Percentiles rank a stretch among this genome's conserved stretches.
Conservation (phyloP, 441 rosid species). For the Brassica balearica region DNA sequence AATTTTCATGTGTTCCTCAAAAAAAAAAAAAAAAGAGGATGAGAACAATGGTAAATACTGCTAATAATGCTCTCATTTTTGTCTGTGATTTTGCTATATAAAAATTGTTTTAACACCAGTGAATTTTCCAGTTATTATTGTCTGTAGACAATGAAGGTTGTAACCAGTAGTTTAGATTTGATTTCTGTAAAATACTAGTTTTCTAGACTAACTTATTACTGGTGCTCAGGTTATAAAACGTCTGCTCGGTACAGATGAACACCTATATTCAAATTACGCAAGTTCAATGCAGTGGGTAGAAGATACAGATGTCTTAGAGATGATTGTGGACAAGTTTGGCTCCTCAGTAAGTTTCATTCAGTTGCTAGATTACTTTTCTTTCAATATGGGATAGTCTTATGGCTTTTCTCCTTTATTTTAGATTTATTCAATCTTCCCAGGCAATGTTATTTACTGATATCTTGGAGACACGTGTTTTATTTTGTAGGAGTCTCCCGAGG, state of each 20-base stretch:
- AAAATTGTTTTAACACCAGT: neutral
- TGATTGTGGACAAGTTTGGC: constrained; percentile 94
- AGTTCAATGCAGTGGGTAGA: constrained; percentile 92
- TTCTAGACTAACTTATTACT: constrained; percentile 30
- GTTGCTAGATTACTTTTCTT: constrained; percentile 25
- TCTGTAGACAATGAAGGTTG: constrained; percentile 16
- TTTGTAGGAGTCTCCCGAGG: constrained; percentile 89
- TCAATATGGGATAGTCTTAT: constrained; percentile 17
- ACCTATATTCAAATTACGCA: constrained; percentile 69
- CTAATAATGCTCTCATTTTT: constrained; percentile 17
- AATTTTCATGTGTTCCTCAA: constrained; percentile 16
- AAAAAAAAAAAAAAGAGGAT: neutral
- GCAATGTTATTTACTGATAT: constrained; percentile 13
- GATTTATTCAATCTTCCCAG: constrained; percentile 8
- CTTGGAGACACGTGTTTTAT: constrained; percentile 5
- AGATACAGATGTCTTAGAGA: constrained; percentile 85
- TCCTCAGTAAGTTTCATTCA: constrained; percentile 71
- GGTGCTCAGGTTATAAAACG: constrained; percentile 80
- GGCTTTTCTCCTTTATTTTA: constrained; percentile 23
- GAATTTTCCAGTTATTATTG: constrained; percentile 12
- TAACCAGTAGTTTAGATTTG: neutral
- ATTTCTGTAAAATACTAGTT: neutral
- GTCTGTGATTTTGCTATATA: constrained; percentile 2
- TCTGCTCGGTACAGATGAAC: constrained; percentile 90
- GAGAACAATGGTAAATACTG: constrained; percentile 17